Percentiles rank a stretch among this genome's conserved stretches.
phyloP scores from a whole-genome alignment of 768 basidiomycete species.

The Pleurotus cornucopiae region DNA sequence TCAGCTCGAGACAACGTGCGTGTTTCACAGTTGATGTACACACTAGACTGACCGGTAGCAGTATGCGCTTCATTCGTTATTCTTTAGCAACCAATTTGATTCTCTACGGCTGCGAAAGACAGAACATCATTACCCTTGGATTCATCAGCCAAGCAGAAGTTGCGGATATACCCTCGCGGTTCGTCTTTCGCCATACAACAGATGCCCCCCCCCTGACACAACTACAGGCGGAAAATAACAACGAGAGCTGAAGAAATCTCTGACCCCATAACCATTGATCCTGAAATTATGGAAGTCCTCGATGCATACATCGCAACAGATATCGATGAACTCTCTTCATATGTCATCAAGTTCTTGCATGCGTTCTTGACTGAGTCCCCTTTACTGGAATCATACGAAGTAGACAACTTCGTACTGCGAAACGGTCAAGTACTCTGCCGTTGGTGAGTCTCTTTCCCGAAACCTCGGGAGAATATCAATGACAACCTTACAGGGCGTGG shows the following conservation, averaged over 20 bases:
- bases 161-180: constrained; percentile 54
- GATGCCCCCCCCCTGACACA: background rate
- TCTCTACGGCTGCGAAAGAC: constrained; percentile 62
- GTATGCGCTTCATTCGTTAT: constrained; percentile 53
- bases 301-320: constrained; percentile 44
- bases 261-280: constrained; percentile 61
- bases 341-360: constrained; percentile 60
- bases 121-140: constrained; percentile 35
- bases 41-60: constrained; percentile 12
- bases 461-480: background rate
- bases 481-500: constrained; percentile 49
- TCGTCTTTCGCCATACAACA: constrained; percentile 14
- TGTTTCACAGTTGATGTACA: background rate
- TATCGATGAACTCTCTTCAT: constrained; percentile 43
- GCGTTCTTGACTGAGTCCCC: constrained; percentile 57
- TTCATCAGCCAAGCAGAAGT: constrained; percentile 48
- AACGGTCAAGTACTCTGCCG: constrained; percentile 53
- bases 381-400: constrained; percentile 60
- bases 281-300: constrained; percentile 52
- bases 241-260: constrained; percentile 34
- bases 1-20: constrained; percentile 23
- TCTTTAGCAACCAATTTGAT: constrained; percentile 59
- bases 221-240: constrained; percentile 43
- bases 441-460: constrained; percentile 39
- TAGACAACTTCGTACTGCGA: constrained; percentile 68